Percentiles rank a stretch among this genome's conserved stretches.
Conservation (phyloP, 1,139 yeast genomes). For the Yueomyces sp. region DNA sequence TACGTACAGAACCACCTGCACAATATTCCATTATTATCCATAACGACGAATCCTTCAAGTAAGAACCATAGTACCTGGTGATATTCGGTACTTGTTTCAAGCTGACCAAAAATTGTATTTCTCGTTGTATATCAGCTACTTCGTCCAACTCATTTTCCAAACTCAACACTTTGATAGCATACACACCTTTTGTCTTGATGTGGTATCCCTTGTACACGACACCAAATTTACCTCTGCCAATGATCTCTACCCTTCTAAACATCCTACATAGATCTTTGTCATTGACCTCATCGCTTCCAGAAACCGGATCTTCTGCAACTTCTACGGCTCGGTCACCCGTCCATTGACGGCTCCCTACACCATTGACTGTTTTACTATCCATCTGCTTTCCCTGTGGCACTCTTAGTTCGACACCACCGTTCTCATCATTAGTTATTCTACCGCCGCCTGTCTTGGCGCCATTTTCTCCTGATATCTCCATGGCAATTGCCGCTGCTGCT, state of each 20-base stretch:
- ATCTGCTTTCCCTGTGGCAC: too few relatives aligned
- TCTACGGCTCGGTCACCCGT: neutral
- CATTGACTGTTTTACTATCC: too few relatives aligned
- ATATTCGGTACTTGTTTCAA: slow-evolving; percentile 80
- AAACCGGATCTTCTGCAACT: neutral
- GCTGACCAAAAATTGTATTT: slow-evolving; percentile 74
- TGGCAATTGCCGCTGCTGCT: neutral
- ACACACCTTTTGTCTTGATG: slow-evolving; percentile 44
- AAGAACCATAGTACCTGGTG: slow-evolving; percentile 85
- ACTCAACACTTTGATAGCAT: slow-evolving; percentile 87
- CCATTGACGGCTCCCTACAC: too few relatives aligned
- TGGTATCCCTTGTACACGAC: slow-evolving; percentile 77
- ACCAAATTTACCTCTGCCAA: slow-evolving; percentile 95
- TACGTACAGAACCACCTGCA: slow-evolving; percentile 90
- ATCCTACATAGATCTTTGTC: slow-evolving; percentile 25
- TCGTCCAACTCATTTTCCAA: slow-evolving; percentile 92
- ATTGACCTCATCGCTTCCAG: neutral
- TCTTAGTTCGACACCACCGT: neutral
- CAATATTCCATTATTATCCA: slow-evolving; percentile 99
- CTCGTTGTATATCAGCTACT: slow-evolving; percentile 88
- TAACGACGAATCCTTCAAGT: slow-evolving; percentile 70
- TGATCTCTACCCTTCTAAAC: slow-evolving; percentile 75
- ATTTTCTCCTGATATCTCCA: neutral
- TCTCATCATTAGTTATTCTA: neutral
- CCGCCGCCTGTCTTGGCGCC: neutral